Base-by-base conservation (phyloP, 495 filamentous ascomycete genomes). In the Podospora appendiculata region DNA sequence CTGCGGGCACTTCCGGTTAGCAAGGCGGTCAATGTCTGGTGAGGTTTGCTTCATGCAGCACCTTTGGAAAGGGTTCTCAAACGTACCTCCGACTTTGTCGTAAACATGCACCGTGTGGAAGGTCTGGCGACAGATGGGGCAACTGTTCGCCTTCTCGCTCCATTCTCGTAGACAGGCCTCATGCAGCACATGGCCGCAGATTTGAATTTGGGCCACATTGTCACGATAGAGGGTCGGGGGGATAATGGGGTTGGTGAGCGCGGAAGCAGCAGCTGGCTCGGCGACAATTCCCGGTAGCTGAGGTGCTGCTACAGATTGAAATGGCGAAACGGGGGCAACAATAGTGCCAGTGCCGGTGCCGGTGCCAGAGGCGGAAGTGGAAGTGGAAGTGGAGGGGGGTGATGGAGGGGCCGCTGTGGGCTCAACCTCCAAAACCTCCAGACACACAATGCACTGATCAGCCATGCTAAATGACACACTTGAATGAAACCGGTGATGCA, bases 111-210 rank as follows among this genome's bases (percentile, higher is more conserved):
- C 94, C 59, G 83, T 66, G 68, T 96, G 89, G 72, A 97, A 97
- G 59, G 75, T 85, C 60, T 86, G 85, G 51, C 93, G 88, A 67
- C 93, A 99, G 67, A 97, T 94, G 12, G 93, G 93, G 64, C 93
- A 99, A 64, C 90, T 96, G 70, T 97, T 99, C 51, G 94, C 92
- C 62, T 92, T 83, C 70, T 93, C 89, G 33, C 87, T 88, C 93
- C 93, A 99, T 52, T 89, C 87, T 59, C 85, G 83, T 52, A 99
- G 71, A 63, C 93, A 99, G 45, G 85, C 82, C 68, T 99, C 83
- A 65, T 99, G 93, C 56, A 97, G 70, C 50, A 87, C 79, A 74
- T 99, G 93, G 41, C 84, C 84, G 71, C 93, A 99, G 36, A 90
- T 60, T 52, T 75, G 61, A 40, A 81, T 79, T 40, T 73, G 55